Evolutionary conservation across 2,329 filamentous ascomycete genomes (phyloP).

Genomic region (Beauveria caledonica): DNA sequence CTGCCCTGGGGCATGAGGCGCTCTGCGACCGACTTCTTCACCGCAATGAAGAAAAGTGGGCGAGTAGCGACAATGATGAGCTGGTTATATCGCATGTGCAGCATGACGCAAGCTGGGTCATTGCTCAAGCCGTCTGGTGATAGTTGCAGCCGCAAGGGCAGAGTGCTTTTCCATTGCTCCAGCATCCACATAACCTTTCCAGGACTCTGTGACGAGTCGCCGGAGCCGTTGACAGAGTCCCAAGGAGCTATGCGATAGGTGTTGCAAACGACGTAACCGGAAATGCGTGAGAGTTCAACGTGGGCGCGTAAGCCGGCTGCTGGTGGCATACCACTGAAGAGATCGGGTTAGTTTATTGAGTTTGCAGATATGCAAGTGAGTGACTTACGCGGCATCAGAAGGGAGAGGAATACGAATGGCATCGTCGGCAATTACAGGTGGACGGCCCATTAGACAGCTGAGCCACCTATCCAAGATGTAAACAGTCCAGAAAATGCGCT

Average conservation of each 20-base stretch:
- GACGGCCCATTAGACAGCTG: conserved; percentile 41
- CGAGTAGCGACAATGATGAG: conserved; percentile 40
- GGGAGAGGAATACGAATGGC: conserved; percentile 37
- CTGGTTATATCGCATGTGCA: conserved; percentile 45
- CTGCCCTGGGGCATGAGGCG: conserved; percentile 24
- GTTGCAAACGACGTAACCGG: conserved; percentile 39
- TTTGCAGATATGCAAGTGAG: not conserved
- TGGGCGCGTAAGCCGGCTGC: conserved; percentile 37
- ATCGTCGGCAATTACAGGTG: conserved; percentile 38
- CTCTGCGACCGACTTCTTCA: conserved; percentile 38
- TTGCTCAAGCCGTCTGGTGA: conserved; percentile 25
- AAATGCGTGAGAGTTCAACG: conserved; percentile 38
- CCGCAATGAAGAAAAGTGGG: conserved; percentile 38
- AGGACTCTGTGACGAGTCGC: conserved; percentile 24
- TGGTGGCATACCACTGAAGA: conserved; percentile 32
- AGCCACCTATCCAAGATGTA: conserved; percentile 43
- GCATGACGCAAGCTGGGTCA: conserved; percentile 34
- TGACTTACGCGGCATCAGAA: conserved; percentile 31
- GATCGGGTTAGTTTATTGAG: not conserved
- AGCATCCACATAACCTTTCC: conserved; percentile 34
- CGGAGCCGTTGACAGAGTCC: conserved; percentile 14
- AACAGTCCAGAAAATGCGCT: conserved; percentile 43
- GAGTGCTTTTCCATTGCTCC: conserved; percentile 30
- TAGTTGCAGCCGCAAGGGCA: conserved; percentile 32
- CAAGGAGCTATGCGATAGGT: conserved; percentile 33